A percentile compares a stretch with the other conserved stretches of the same genome.
These are phyloP conservation scores for Pythium diclinum DNA, from an alignment of 352 stramenopile species.

Conservation along the genomic window DNA sequence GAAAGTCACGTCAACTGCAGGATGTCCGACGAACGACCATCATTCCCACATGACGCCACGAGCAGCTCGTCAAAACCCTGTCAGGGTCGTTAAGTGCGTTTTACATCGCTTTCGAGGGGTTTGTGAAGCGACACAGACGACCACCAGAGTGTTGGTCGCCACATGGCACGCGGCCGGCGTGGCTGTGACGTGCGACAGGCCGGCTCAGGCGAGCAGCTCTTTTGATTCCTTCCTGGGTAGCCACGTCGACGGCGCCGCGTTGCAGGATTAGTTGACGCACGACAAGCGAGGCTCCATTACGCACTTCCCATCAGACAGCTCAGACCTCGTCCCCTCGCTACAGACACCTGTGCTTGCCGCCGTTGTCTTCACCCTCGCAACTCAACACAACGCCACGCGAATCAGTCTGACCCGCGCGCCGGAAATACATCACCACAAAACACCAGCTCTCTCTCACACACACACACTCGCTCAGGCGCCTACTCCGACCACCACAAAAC, in stretches of 20 bases:
- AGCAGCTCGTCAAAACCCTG: slow-evolving; percentile 17
- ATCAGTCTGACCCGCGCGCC: not conserved
- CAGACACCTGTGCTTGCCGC: not conserved
- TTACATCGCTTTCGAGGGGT: not conserved
- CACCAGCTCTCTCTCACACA: too few species aligned
- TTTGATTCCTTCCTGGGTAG: not conserved
- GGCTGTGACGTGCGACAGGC: slow-evolving; percentile 15
- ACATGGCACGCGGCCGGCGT: slow-evolving; percentile 8
- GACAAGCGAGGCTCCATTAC: not conserved
- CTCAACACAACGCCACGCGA: not conserved
- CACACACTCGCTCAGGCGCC: not conserved
- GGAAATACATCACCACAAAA: not conserved
- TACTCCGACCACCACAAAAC: not conserved
- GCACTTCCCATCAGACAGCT: not conserved
- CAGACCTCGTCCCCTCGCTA: not conserved
- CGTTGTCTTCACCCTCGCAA: not conserved
- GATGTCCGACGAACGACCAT: slow-evolving; percentile 21
- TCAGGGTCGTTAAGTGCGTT: not conserved
- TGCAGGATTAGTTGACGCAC: slow-evolving; percentile 21
- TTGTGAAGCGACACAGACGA: not conserved
- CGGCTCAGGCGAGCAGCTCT: slow-evolving; percentile 1
- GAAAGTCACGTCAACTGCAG: not conserved
- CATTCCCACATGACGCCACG: slow-evolving; percentile 14
- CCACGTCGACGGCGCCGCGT: slow-evolving; percentile 18
- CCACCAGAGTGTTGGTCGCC: slow-evolving; percentile 16